These are phyloP conservation scores for Aphanomyces astaci DNA, from an alignment of 352 stramenopile genomes.

Conservation along the genomic window DNA sequence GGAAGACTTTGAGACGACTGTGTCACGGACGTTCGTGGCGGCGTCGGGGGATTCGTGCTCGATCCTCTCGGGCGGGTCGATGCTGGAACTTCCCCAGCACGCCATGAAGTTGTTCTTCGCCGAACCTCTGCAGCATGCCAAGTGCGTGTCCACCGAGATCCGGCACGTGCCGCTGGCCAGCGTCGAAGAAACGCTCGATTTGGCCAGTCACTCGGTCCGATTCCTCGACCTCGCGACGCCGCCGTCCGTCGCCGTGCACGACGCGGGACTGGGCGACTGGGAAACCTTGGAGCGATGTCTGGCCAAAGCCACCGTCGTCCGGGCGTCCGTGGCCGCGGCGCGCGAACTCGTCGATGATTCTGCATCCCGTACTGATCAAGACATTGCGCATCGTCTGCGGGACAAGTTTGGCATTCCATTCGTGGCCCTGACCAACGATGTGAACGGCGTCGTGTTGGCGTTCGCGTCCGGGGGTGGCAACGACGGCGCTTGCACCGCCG, in stretches of 20 bases:
- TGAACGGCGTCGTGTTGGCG: background rate
- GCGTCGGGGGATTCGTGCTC: conserved; percentile 17
- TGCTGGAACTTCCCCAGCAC: conserved; percentile 16
- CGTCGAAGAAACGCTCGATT: conserved; percentile 19
- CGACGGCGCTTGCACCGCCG: background rate
- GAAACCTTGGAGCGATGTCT: conserved; percentile 21
- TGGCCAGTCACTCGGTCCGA: background rate
- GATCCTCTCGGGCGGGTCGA: conserved; percentile 16
- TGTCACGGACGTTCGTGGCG: conserved; percentile 11
- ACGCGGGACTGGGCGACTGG: conserved; percentile 15
- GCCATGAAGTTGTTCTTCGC: conserved; percentile 20
- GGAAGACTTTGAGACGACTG: conserved; percentile 19
- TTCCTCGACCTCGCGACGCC: conserved; percentile 19
- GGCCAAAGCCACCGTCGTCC: conserved; percentile 17
- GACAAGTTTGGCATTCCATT: conserved; percentile 16
- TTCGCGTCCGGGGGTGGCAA: conserved; percentile 10
- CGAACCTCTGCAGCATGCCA: conserved; percentile 20
- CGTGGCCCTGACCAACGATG: conserved; percentile 8
- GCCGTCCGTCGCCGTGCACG: conserved; percentile 13
- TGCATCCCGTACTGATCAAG: background rate
- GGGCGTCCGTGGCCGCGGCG: conserved; percentile 1
- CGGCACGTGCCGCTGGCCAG: conserved; percentile 2
- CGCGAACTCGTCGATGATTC: conserved; percentile 14
- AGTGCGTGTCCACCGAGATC: conserved; percentile 15
- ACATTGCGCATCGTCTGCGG: conserved; percentile 9